phyloP scores from a whole-genome alignment of 2,329 filamentous ascomycete genomes.

The Fusarium nisikadoi region DNA sequence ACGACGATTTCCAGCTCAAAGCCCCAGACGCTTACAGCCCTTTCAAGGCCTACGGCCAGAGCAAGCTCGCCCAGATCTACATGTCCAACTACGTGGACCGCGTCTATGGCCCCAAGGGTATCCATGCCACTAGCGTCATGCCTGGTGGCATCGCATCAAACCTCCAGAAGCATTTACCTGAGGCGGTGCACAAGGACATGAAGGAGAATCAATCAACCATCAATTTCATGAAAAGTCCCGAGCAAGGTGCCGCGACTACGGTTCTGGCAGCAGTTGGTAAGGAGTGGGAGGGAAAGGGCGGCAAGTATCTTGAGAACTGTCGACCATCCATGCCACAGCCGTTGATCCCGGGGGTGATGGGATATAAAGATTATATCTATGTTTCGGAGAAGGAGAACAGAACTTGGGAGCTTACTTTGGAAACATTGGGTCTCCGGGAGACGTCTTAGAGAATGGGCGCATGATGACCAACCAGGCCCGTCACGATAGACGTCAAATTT shows the following conservation, averaged over 20 bases:
- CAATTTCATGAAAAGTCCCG: neutral
- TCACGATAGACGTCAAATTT: neutral
- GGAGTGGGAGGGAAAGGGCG: neutral
- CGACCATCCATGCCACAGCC: neutral
- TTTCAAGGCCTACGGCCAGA: conserved; percentile 28
- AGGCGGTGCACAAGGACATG: neutral
- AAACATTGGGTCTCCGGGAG: neutral
- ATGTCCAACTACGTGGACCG: conserved; percentile 39
- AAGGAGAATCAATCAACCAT: neutral
- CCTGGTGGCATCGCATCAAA: conserved; percentile 12
- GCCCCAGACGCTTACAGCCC: conserved; percentile 12
- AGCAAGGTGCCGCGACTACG: neutral
- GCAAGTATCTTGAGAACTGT: neutral
- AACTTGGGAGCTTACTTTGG: neutral
- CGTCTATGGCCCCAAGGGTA: neutral
- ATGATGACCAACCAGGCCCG: neutral
- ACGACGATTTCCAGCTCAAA: conserved; percentile 27
- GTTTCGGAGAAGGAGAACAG: neutral
- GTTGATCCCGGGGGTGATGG: neutral
- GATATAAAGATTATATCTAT: neutral
- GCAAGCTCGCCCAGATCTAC: conserved; percentile 36
- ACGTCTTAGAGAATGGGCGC: fast-evolving
- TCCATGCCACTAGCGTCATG: conserved; percentile 33
- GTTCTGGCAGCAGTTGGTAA: neutral
- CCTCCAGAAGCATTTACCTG: neutral